These are phyloP conservation scores for Haberlea rhodopensis DNA, from an alignment of 257 asterid genomes.

Conservation along the genomic window DNA sequence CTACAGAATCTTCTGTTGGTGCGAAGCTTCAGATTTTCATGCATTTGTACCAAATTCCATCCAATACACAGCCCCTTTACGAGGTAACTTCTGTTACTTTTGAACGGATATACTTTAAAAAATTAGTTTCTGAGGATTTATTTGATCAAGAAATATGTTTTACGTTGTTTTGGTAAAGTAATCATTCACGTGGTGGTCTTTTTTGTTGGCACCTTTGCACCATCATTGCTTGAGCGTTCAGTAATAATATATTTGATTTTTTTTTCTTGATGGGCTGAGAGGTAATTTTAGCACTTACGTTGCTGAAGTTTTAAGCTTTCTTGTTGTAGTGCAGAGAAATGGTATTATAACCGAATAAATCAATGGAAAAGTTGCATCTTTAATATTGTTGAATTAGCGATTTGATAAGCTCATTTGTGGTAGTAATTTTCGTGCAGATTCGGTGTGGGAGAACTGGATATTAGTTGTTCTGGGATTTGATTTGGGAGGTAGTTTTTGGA, in stretches of 20 bases:
- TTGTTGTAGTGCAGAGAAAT: neutral
- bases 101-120: too few relatives aligned
- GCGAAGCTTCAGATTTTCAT: too few relatives aligned
- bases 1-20: neutral
- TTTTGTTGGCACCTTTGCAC: neutral
- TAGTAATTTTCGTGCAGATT: conserved; percentile 26
- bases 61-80: neutral
- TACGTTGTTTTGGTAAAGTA: too few relatives aligned
- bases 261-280: neutral
- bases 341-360: too few relatives aligned
- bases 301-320: neutral
- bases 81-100: neutral
- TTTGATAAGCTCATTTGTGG: conserved; percentile 5
- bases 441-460: conserved; percentile 14
- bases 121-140: neutral
- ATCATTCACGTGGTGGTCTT: neutral
- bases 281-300: neutral
- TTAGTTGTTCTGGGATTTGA: conserved; percentile 19
- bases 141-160: neutral
- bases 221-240: neutral
- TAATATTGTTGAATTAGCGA: conserved; percentile 15
- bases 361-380: neutral
- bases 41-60: neutral
- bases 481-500: conserved; percentile 8
- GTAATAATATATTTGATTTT: neutral